Evolutionary conservation across 2,329 filamentous ascomycete genomes (phyloP).

Genomic region (Madurella fahalii): DNA sequence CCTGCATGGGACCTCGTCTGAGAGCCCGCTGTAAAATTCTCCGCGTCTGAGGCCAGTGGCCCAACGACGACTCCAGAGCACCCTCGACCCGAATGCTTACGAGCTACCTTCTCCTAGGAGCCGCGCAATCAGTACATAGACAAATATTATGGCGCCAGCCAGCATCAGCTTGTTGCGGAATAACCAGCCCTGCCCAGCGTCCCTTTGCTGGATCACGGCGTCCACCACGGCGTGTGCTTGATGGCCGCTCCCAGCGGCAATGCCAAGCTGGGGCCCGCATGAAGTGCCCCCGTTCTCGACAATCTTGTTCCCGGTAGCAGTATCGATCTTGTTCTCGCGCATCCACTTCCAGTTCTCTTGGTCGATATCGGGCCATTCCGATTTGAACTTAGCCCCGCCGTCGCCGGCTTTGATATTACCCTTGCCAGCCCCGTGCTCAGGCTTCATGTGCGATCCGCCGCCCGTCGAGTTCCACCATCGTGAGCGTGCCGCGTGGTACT

Average conservation of each 20-base stretch:
- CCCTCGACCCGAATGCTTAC: neutral
- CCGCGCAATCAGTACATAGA: slow-evolving; percentile 79
- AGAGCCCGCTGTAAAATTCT: neutral
- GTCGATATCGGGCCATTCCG: slow-evolving; percentile 87
- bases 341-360: slow-evolving; percentile 91
- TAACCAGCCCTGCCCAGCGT: slow-evolving; percentile 80
- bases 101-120: slow-evolving; percentile 53
- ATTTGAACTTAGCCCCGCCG: slow-evolving; percentile 82
- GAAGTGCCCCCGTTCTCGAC: slow-evolving; percentile 37
- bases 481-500: slow-evolving; percentile 69
- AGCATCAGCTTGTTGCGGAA: slow-evolving; percentile 74
- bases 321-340: slow-evolving; percentile 74
- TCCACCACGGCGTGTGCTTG: slow-evolving; percentile 71
- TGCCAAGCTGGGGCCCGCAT: slow-evolving; percentile 53
- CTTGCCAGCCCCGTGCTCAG: slow-evolving; percentile 50
- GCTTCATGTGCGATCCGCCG: slow-evolving; percentile 65
- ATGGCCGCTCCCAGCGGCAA: slow-evolving; percentile 59
- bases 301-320: slow-evolving; percentile 61
- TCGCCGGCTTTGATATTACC: slow-evolving; percentile 89
- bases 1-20: too few relatives aligned
- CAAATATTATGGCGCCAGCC: slow-evolving; percentile 64
- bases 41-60: neutral
- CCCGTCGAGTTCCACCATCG: slow-evolving; percentile 98
- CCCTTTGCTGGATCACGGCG: slow-evolving; percentile 67
- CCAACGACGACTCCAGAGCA: neutral